Conservation (phyloP, 73 alveolate species). For the Tetrahymena thermophila region DNA sequence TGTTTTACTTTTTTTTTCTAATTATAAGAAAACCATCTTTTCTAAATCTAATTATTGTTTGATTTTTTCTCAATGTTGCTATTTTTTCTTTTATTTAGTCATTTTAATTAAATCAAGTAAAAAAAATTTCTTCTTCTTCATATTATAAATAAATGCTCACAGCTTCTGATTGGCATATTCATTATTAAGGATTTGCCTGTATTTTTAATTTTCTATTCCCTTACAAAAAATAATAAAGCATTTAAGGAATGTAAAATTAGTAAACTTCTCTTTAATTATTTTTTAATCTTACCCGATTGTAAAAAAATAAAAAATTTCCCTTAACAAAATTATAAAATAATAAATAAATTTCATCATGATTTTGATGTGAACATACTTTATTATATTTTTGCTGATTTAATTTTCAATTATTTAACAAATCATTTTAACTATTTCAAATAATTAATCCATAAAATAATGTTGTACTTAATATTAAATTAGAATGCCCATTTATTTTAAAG, state of each 20-base stretch:
- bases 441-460: no score
- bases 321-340: no score
- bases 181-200: neutral
- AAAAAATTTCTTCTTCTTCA: neutral
- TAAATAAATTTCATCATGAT: no score
- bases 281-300: neutral
- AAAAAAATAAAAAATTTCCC: neutral
- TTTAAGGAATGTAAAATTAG: neutral
- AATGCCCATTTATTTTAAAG: no score
- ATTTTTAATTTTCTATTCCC: neutral
- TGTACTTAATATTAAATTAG: no score
- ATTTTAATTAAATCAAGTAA: no score
- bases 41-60: neutral
- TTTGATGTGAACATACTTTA: no score
- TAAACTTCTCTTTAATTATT: neutral
- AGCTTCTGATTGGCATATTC: neutral
- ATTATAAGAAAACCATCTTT: neutral
- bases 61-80: neutral
- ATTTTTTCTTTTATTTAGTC: no score
- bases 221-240: no score
- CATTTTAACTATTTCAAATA: no score
- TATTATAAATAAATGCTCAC: neutral
- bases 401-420: no score
- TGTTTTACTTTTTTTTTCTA: neutral
- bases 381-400: no score